Evolutionary conservation across 2,329 filamentous ascomycete species (phyloP).

Genomic region (Dactylellina drechsleri): DNA sequence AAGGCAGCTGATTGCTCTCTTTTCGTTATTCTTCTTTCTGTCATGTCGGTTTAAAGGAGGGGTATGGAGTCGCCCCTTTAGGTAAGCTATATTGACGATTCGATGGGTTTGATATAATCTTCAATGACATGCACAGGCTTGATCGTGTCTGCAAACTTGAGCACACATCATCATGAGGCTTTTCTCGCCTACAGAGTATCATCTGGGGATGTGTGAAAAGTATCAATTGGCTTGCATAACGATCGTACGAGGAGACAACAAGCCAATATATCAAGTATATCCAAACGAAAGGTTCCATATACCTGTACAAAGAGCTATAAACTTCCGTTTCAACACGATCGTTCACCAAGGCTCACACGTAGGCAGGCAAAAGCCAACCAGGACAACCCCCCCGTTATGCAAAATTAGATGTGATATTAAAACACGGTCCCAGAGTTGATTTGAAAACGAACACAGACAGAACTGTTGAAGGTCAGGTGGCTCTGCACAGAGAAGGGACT

Average conservation of each 20-base stretch:
- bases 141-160: background rate
- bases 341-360: conserved; percentile 16
- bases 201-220: conserved; percentile 15
- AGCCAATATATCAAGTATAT: no score
- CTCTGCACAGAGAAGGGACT: conserved; percentile 41
- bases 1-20: conserved; percentile 20
- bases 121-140: background rate
- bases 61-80: background rate
- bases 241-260: conserved; percentile 3
- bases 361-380: background rate
- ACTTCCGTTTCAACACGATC: conserved; percentile 3
- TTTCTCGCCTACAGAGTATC: conserved; percentile 48
- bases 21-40: background rate
- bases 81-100: background rate
- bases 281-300: no score
- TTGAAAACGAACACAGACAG: conserved; percentile 37
- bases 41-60: no score
- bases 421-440: background rate
- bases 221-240: conserved; percentile 47
- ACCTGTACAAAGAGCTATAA: conserved; percentile 1
- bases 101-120: background rate
- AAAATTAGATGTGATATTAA: conserved; percentile 40
- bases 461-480: conserved; percentile 33
- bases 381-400: conserved; percentile 23
- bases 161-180: conserved; percentile 29